Evolutionary conservation across 2,329 filamentous ascomycete genomes (phyloP).

Genomic region (Mycocentrospora acerina): DNA sequence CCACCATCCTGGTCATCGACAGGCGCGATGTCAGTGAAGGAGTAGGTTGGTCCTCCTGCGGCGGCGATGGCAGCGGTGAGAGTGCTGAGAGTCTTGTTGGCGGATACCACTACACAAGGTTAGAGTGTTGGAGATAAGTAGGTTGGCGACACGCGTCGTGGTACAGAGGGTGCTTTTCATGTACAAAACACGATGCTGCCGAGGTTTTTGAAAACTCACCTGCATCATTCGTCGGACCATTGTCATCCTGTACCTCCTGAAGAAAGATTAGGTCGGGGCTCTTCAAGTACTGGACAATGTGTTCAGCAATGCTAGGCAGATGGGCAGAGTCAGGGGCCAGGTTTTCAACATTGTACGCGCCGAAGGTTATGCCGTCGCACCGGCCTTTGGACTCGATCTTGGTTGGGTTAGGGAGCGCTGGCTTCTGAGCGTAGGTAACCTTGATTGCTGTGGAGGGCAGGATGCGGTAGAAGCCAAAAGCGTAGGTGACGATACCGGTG

Average conservation of each 20-base stretch:
- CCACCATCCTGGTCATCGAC: conserved; percentile 65
- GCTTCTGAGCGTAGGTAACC: conserved; percentile 48
- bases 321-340: conserved; percentile 59
- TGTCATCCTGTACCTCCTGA: conserved; percentile 71
- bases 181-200: too few species aligned
- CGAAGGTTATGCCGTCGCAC: conserved; percentile 64
- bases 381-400: conserved; percentile 56
- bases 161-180: not conserved
- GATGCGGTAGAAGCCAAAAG: conserved; percentile 69
- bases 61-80: conserved; percentile 56
- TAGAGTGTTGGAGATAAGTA: conserved; percentile 2
- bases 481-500: conserved; percentile 66
- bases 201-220: conserved; percentile 31
- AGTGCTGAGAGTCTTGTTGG: conserved; percentile 61
- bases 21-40: conserved; percentile 62
- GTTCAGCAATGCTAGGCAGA: conserved; percentile 60
- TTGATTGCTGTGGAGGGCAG: conserved; percentile 62
- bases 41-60: conserved; percentile 56
- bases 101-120: conserved; percentile 45
- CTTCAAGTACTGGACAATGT: conserved; percentile 65
- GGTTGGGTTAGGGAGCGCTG: conserved; percentile 53
- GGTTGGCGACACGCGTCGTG: conserved; percentile 6
- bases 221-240: conserved; percentile 62
- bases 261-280: conserved; percentile 67
- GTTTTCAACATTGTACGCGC: conserved; percentile 72